Percentiles rank a stretch among this genome's conserved stretches.
Conservation (phyloP, 805 yeast species). For the Saturnispora halmiae region DNA sequence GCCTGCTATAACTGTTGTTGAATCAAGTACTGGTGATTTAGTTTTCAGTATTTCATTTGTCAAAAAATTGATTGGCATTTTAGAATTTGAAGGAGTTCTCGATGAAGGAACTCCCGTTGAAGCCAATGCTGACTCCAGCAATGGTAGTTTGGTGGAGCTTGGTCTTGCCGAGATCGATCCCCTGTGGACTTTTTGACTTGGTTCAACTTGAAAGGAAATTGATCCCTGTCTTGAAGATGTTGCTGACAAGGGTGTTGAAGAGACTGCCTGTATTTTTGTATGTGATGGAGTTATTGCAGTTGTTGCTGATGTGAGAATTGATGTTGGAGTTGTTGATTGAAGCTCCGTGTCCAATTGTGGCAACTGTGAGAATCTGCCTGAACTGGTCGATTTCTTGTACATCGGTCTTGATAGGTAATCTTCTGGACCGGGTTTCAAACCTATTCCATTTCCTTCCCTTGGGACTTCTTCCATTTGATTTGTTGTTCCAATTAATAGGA, state of each 20-base stretch:
- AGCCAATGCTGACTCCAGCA: slow-evolving; percentile 10
- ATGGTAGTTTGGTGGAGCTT: slow-evolving; percentile 29
- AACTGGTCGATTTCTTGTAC: slow-evolving; percentile 8
- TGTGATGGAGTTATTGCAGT: slow-evolving; percentile 12
- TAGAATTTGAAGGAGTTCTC: slow-evolving; percentile 22
- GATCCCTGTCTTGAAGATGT: slow-evolving; percentile 17
- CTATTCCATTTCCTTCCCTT: too few relatives aligned
- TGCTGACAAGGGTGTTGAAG: slow-evolving; percentile 9
- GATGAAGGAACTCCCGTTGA: slow-evolving; percentile 23
- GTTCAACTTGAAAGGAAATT: slow-evolving; percentile 39
- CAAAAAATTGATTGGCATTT: slow-evolving; percentile 7
- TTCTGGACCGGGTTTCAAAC: too few relatives aligned
- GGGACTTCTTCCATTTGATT: too few relatives aligned
- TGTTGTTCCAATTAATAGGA: too few relatives aligned
- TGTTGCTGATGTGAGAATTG: slow-evolving; percentile 8
- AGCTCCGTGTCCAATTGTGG: slow-evolving; percentile 13
- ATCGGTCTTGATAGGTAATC: slow-evolving; percentile 11
- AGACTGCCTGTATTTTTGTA: slow-evolving; percentile 14
- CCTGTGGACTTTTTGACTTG: slow-evolving; percentile 35
- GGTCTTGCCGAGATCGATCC: slow-evolving; percentile 52
- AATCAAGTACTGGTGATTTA: slow-evolving; percentile 5
- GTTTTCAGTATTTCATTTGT: neutral
- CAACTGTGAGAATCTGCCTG: slow-evolving; percentile 11
- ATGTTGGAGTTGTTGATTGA: slow-evolving; percentile 6
- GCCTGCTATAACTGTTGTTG: too few relatives aligned